Conservation (phyloP, 805 yeast genomes). For the Saturnispora saitoi region DNA sequence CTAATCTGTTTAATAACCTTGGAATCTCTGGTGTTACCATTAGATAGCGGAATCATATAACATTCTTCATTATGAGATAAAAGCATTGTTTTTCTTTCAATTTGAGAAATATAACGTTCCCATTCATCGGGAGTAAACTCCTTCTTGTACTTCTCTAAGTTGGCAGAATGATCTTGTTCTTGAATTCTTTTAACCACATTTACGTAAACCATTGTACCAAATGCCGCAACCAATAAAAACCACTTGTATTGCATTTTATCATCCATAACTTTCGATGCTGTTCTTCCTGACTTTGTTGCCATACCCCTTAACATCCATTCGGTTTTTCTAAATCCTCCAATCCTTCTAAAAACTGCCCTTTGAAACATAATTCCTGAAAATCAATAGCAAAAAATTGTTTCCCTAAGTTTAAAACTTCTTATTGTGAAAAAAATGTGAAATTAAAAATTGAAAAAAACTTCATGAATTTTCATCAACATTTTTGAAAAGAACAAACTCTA, state of each 20-base stretch:
- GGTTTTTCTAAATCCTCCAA: neutral
- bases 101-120: slow-evolving; percentile 29
- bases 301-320: neutral
- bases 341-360: neutral
- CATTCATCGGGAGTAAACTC: slow-evolving; percentile 43
- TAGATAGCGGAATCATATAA: slow-evolving; percentile 25
- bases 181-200: slow-evolving; percentile 26
- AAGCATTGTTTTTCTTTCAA: slow-evolving; percentile 25
- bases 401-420: neutral
- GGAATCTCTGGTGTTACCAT: slow-evolving; percentile 9
- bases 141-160: slow-evolving; percentile 28
- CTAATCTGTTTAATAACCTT: slow-evolving; percentile 12
- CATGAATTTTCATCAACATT: neutral
- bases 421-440: neutral
- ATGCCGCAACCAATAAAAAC: slow-evolving; percentile 30
- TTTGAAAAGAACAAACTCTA: neutral
- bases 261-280: slow-evolving; percentile 9
- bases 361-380: neutral
- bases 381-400: neutral
- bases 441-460: neutral
- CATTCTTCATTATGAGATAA: slow-evolving; percentile 23
- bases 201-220: slow-evolving; percentile 37
- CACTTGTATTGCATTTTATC: slow-evolving; percentile 14
- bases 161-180: slow-evolving; percentile 25
- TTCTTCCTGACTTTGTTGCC: neutral